Conservation (phyloP, 2,329 filamentous ascomycete species). For the Metarhizium anisopliae region DNA sequence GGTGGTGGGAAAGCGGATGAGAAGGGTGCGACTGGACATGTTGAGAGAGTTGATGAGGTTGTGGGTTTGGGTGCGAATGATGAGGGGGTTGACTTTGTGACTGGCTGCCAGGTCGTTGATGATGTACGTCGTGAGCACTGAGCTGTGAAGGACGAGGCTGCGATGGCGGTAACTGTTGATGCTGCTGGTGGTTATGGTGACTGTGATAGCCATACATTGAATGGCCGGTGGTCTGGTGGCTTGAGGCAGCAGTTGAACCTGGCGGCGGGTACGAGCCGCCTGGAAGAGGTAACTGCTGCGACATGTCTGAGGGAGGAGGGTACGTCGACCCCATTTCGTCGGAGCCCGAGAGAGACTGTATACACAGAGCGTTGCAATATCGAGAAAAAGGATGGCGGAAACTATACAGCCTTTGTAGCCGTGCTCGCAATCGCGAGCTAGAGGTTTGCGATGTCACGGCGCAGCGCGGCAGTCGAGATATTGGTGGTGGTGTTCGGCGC, state of each 20-base stretch:
- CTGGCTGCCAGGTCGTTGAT: slow-evolving; percentile 5
- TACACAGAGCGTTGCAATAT: neutral
- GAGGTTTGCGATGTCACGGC: neutral
- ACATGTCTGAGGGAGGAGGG: slow-evolving; percentile 18
- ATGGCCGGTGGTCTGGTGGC: slow-evolving; percentile 6
- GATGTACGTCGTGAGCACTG: slow-evolving; percentile 5
- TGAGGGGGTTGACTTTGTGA: slow-evolving; percentile 4
- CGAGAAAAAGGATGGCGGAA: neutral
- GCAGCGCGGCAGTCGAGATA: neutral
- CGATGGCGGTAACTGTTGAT: slow-evolving; percentile 3
- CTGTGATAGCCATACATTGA: slow-evolving; percentile 7
- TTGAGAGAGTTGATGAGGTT: slow-evolving; percentile 11
- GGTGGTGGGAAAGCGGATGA: slow-evolving; percentile 6
- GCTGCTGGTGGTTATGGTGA: slow-evolving; percentile 14
- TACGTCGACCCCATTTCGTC: slow-evolving; percentile 22
- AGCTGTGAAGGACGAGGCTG: slow-evolving; percentile 9
- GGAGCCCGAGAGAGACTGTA: neutral
- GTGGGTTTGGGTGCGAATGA: slow-evolving; percentile 14
- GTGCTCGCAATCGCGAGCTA: neutral
- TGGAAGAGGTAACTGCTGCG: slow-evolving; percentile 21
- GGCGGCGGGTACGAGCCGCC: slow-evolving; percentile 16
- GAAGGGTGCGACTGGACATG: slow-evolving; percentile 1
- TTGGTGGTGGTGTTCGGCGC: neutral
- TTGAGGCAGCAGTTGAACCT: slow-evolving; percentile 2
- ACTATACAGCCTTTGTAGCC: neutral